Base-by-base conservation (phyloP, 2,329 filamentous ascomycete genomes). In the Triangularia verruculosa region DNA sequence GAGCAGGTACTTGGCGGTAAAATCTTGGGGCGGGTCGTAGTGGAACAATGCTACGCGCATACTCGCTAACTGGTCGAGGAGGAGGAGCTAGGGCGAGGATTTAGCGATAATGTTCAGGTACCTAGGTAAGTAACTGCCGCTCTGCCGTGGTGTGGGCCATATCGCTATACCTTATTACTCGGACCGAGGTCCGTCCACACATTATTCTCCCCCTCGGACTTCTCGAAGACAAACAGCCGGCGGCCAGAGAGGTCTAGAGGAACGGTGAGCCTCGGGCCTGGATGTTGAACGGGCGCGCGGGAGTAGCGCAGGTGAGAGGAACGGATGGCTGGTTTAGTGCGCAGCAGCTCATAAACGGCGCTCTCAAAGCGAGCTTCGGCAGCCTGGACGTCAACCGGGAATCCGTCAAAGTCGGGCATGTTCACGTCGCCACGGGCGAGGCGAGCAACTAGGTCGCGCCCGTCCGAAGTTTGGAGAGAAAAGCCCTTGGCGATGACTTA, bases 381-480 rank as follows among this genome's bases (percentile, higher is more conserved):
- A 57, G 68, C 47, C 61, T 66, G 63, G 28, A 22, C 25, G 20
- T 65, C 34, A 52, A 69, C 57, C 9, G 32, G 52, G 20, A 55
- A 55, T 43, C 59, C 64, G 34, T 66, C 58, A 61, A 59, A 70
- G 28, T 65, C 51, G 43, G 66, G 69, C 68, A 69, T 68, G 17
- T 64, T 62, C 24, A 61, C 63, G 51, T 64, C 58, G 43, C 47
- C 25, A 2, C 59, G 59, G 22, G 66, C 59, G 20, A 72, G 55
- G 61, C 67, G 68, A 24, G 65, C 67, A 25, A 72, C 56, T 20
- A 71, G 54, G 27, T 70, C 65, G 8, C 47, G 53, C 60, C 64
- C 47, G 64, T 74, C 72, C 15, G 71, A 72, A 71, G 71, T 15
- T 55, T 64, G 32, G n/a, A n/a, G n/a, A n/a, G n/a, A n/a, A n/a